Base-by-base conservation (phyloP, 1,139 yeast species). In the Candida sp. region DNA sequence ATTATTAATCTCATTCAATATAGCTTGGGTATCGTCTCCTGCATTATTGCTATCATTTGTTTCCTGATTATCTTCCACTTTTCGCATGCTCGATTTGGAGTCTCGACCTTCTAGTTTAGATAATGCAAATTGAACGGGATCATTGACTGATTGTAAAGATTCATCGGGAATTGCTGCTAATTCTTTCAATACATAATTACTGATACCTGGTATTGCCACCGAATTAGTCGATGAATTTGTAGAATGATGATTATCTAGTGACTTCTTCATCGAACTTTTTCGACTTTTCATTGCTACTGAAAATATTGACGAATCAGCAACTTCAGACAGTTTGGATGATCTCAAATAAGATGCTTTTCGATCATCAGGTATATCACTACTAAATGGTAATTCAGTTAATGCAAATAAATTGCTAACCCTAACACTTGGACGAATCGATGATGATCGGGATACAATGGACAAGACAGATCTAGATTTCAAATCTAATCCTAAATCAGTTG, bases 151-250 rank as follows among this genome's bases (percentile, higher is more conserved):
- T 34, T 75, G 79, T 38, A 77, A 69, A 1, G 84, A 70, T 46
- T 84, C 91, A 58, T 89, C 96, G 0, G 96, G 91, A 39, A 89
- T 82, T 2, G 85, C 84, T 1, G 93, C 91, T 43, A 87, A 71
- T 54, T 83, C 88, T 40, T 82, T 83, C 41, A 86, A 77, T 2
- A 82, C 84, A 43, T 72, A 72, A 43, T 73, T 75, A 45, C 85
- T 79, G 39, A 84, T 78, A 4, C 89, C 90, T 0, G 87, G 85
- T 46, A 79, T 80, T 5, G 68, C 78, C 44, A 61, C 73, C 1
- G 77, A 71, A 41, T 63, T 62, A 30, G 59, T 54, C 1, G 69
- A 57, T 8, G 55, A 45, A 9, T 42, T 41, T 21, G 50, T 43
- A 4, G 51, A 45, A 21, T 39, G 43, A 5, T 43, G 21, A 12